These are phyloP conservation scores for Peronospora farinosa DNA, from an alignment of 352 stramenopile genomes.

Conservation along the genomic window DNA sequence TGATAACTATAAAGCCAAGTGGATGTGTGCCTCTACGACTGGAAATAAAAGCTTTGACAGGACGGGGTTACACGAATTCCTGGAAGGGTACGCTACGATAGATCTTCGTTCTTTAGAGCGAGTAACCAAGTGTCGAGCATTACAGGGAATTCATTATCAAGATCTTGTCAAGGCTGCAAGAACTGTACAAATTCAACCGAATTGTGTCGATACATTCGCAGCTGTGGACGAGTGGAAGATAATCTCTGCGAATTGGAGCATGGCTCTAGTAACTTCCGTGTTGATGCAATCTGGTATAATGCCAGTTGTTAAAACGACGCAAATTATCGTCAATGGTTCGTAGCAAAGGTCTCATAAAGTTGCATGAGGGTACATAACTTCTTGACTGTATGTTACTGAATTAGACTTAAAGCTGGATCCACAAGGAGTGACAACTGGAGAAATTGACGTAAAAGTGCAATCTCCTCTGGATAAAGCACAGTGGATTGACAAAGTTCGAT, in stretches of 20 bases:
- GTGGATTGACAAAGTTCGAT: constrained; percentile 22
- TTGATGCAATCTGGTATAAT: constrained; percentile 11
- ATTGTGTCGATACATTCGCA: constrained; percentile 29
- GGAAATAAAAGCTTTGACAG: constrained; percentile 30
- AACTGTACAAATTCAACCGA: constrained; percentile 24
- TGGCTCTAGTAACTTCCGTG: constrained; percentile 32
- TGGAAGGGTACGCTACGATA: constrained; percentile 35
- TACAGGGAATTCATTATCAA: constrained; percentile 31
- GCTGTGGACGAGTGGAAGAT: constrained; percentile 27
- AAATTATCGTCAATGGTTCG: constrained; percentile 57
- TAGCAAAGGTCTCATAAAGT: neutral
- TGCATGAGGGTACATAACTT: neutral
- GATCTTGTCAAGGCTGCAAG: constrained; percentile 10
- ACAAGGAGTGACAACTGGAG: constrained; percentile 39
- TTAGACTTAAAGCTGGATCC: constrained; percentile 46
- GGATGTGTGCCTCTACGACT: constrained; percentile 1
- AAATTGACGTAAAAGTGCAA: constrained; percentile 47
- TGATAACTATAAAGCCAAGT: constrained; percentile 12
- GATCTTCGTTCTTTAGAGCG: constrained; percentile 49
- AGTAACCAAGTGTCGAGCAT: constrained; percentile 26
- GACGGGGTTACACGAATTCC: constrained; percentile 30
- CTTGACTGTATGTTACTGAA: constrained; percentile 4
- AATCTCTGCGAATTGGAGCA: constrained; percentile 66
- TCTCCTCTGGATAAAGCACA: constrained; percentile 49
- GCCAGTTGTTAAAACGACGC: neutral